Evolutionary conservation across 352 stramenopile genomes (phyloP), one percentile per base, ranked within the genome.

Genomic region (Phytophthora pseudosyringae): DNA sequence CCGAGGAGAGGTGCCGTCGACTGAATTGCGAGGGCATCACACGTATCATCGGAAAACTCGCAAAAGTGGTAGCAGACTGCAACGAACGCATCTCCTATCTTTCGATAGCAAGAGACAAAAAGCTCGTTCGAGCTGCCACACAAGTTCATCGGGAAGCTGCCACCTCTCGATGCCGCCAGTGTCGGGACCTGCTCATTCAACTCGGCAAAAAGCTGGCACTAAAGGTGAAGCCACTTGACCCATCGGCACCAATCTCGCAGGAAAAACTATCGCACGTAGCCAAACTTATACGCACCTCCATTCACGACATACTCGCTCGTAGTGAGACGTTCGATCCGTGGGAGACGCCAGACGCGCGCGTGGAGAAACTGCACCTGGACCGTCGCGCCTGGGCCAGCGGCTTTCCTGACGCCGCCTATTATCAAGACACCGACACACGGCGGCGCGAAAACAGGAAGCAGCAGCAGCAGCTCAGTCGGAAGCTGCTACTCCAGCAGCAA

Each of bases 351-450:
- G 77, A 88, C 28, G 59, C 52, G 38, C 77, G 81, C 3, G 75
- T 90, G 15, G 57, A 59, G 10, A 78, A 73, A 59, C 48, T 88
- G 29, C 56, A 68, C 1, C 53, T 90, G 26, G 71, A 66, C 40
- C 70, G 39, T 33, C 71, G 40, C 18, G 38, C 65, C 12, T 88
- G 79, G 81, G 64, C 75, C 6, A 86, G 79, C 31, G 77, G 75
- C 2, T 76, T 82, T 33, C 79, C 79, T 5, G 73, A 88, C 31
- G 67, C 66, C 10, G 77, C 80, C 36, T 87, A 83, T 58, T 86
- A 71, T 18, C 64, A 71, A 29, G 69, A 81, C 28, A 51, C 33
- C 9, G 61, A 80, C n/a, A 62, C 40, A 15, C 68, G 63, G 2
- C 40, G 52, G 8, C 46, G 48, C 7, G 59, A 56, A 31, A 81